Conservation (phyloP, 2,329 filamentous ascomycete species). For the Penicillium sp. region DNA sequence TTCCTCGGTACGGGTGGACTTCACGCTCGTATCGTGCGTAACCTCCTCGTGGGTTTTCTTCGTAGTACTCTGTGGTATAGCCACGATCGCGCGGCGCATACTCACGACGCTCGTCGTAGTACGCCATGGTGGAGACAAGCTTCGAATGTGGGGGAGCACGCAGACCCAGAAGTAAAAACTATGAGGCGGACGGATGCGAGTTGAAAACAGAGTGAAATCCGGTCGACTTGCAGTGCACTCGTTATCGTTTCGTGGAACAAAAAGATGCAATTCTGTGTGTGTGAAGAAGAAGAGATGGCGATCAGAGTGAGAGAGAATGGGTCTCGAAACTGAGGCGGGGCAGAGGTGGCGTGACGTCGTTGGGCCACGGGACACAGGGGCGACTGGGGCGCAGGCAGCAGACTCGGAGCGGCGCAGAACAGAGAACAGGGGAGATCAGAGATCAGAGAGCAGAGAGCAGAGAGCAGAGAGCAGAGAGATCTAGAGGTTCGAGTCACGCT, state of each 20-base stretch:
- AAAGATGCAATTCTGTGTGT: not conserved
- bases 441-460: not conserved
- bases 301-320: conserved; percentile 7
- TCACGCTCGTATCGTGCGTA: conserved; percentile 15
- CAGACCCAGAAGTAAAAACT: not conserved
- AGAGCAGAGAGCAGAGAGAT: not conserved
- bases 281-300: conserved; percentile 6
- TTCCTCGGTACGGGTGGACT: conserved; percentile 52
- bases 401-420: not conserved
- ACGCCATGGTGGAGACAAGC: conserved; percentile 25
- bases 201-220: conserved; percentile 4
- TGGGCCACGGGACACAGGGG: conserved; percentile 1
- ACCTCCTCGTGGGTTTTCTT: conserved; percentile 14
- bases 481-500: not conserved
- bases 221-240: conserved; percentile 9
- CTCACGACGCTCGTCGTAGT: conserved; percentile 32
- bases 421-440: not conserved
- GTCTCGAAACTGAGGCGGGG: conserved; percentile 2
- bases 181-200: not conserved
- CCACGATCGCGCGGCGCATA: conserved; percentile 27
- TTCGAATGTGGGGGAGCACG: conserved; percentile 1
- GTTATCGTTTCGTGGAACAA: conserved; percentile 14
- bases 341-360: conserved; percentile 25
- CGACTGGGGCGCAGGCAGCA: not conserved
- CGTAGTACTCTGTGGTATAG: conserved; percentile 28